Evolutionary conservation across 257 asterid species (phyloP).

Genomic region (Lavandula angustifolia): DNA sequence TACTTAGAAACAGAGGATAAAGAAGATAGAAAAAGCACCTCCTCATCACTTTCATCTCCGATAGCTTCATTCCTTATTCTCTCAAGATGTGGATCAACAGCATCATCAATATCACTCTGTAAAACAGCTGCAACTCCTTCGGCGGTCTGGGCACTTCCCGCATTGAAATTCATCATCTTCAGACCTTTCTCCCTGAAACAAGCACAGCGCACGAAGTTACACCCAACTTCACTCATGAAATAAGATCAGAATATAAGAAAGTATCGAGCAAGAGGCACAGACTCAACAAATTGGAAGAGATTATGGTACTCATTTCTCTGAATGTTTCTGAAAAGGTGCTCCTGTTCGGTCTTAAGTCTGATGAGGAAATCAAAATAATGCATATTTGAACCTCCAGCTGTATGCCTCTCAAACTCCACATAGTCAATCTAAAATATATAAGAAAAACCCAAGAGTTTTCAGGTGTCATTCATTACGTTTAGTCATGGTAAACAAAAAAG

Average conservation of each 20-base stretch:
- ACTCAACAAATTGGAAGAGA: conserved; percentile 77
- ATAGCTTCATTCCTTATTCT: conserved; percentile 73
- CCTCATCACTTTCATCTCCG: conserved; percentile 81
- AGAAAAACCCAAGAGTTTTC: conserved; percentile 22
- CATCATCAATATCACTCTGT: conserved; percentile 61
- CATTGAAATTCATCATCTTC: conserved; percentile 65
- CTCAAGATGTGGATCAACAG: conserved; percentile 88
- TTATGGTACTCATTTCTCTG: conserved; percentile 86
- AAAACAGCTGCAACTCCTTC: conserved; percentile 71
- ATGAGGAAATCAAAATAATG: conserved; percentile 91
- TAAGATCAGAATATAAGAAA: neutral
- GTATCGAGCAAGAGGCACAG: conserved; percentile 32
- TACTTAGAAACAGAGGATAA: neutral
- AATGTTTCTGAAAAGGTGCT: conserved; percentile 95
- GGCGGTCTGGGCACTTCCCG: conserved; percentile 42
- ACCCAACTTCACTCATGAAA: conserved; percentile 11
- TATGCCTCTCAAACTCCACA: conserved; percentile 96
- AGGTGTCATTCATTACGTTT: conserved; percentile 24
- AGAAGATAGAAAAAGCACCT: conserved; percentile 43
- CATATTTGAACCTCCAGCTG: conserved; percentile 98
- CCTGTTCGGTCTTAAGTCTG: conserved; percentile 87
- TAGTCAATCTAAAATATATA: conserved; percentile 64
- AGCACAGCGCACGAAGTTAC: conserved; percentile 16
- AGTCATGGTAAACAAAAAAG: neutral
- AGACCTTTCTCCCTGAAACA: conserved; percentile 69